phyloP scores from a whole-genome alignment of 257 asterid species.

The Primulina eburnea region DNA sequence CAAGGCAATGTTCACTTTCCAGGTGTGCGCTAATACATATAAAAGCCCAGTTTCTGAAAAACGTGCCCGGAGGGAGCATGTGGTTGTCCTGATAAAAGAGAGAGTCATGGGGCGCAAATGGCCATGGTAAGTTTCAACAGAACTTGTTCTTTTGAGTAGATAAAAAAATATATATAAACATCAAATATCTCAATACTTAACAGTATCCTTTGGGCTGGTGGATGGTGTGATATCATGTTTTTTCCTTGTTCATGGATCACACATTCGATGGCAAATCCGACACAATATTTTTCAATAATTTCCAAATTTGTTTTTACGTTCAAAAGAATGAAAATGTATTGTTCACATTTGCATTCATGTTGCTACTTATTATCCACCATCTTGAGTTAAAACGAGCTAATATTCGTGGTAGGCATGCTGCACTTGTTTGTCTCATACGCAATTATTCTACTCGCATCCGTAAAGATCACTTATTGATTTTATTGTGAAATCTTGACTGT shows the following conservation, averaged over 20 bases:
- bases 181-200: too few species aligned
- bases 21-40: slow-evolving; percentile 61
- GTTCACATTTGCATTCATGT: slow-evolving; percentile 15
- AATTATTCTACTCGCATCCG: slow-evolving; percentile 53
- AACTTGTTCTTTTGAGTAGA: background rate
- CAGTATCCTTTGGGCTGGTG: background rate
- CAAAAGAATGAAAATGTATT: too few species aligned
- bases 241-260: background rate
- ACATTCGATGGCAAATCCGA: background rate
- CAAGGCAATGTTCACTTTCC: slow-evolving; percentile 24
- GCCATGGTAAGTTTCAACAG: slow-evolving; percentile 66
- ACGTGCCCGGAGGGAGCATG: slow-evolving; percentile 76
- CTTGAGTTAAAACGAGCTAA: slow-evolving; percentile 18
- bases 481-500: slow-evolving; percentile 17
- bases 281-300: background rate
- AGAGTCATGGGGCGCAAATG: slow-evolving; percentile 77
- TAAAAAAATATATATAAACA: too few species aligned
- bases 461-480: slow-evolving; percentile 46
- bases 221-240: background rate
- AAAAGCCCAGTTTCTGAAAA: slow-evolving; percentile 55
- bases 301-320: too few species aligned
- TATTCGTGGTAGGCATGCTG: slow-evolving; percentile 78
- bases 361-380: slow-evolving; percentile 17
- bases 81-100: slow-evolving; percentile 64
- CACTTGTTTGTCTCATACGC: slow-evolving; percentile 61